These are phyloP conservation scores for Leishmania gerbilli DNA, from an alignment of 208 protist genomes.

Conservation along the genomic window DNA sequence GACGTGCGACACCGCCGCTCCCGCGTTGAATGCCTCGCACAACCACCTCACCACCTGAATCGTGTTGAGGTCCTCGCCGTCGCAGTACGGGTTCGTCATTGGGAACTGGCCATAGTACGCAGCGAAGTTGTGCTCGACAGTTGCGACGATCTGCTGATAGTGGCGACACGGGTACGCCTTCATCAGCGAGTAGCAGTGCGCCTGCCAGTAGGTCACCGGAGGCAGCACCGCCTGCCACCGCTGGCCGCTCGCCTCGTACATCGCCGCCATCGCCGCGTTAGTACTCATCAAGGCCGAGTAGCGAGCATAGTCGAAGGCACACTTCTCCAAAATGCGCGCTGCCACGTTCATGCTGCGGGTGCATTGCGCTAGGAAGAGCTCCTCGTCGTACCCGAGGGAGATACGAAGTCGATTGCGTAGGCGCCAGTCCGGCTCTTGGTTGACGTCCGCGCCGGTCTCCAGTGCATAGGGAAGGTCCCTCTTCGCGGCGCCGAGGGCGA, in stretches of 20 bases:
- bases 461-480: constrained; percentile 22
- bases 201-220: constrained; percentile 81
- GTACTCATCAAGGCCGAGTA: constrained; percentile 14
- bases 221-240: constrained; percentile 45
- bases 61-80: constrained; percentile 88
- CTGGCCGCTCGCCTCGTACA: constrained; percentile 22
- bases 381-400: constrained; percentile 86
- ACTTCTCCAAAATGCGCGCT: constrained; percentile 67
- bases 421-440: constrained; percentile 61
- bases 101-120: constrained; percentile 75
- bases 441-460: constrained; percentile 25
- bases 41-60: constrained; percentile 57
- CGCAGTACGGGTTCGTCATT: constrained; percentile 83
- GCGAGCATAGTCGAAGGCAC: constrained; percentile 41
- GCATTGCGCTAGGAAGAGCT: constrained; percentile 61
- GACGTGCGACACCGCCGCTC: not conserved
- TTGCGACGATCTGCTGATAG: constrained; percentile 45
- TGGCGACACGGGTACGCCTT: constrained; percentile 47
- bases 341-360: constrained; percentile 55
- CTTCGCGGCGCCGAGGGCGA: constrained; percentile 70
- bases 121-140: constrained; percentile 62
- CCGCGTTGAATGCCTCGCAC: constrained; percentile 39
- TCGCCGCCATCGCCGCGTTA: constrained; percentile 17
- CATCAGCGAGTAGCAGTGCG: constrained; percentile 55
- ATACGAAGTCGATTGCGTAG: constrained; percentile 80